phyloP scores from a whole-genome alignment of 768 basidiomycete species.

The Daedalea quercina region DNA sequence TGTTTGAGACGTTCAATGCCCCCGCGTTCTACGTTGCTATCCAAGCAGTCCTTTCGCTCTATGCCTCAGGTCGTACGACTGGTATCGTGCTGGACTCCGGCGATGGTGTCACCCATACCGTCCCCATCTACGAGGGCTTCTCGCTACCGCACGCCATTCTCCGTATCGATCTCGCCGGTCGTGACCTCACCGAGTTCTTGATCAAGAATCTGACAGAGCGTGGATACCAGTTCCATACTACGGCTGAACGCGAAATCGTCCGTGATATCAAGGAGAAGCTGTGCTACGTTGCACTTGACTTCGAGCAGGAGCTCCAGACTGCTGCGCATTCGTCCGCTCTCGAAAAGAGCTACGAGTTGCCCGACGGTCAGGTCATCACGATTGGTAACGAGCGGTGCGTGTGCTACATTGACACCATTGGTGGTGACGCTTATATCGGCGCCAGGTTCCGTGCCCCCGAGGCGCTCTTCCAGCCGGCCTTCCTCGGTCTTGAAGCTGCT shows the following conservation, averaged over 20 bases:
- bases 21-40: conserved; percentile 91
- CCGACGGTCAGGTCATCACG: conserved; percentile 62
- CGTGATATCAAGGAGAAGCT: conserved; percentile 79
- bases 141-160: conserved; percentile 63
- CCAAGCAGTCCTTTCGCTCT: conserved; percentile 82
- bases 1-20: conserved; percentile 94
- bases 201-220: conserved; percentile 52
- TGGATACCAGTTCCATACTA: conserved; percentile 58
- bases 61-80: conserved; percentile 65
- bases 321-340: conserved; percentile 58
- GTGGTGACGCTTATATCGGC: conserved; percentile 26
- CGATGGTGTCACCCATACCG: conserved; percentile 66
- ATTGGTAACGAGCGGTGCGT: conserved; percentile 81
- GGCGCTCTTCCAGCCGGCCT: conserved; percentile 88
- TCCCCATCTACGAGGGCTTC: conserved; percentile 72
- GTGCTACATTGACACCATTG: not conserved
- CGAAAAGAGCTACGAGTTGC: conserved; percentile 69
- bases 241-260: conserved; percentile 55
- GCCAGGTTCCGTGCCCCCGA: conserved; percentile 79
- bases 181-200: conserved; percentile 57
- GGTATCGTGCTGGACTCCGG: conserved; percentile 75
- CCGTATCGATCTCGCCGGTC: conserved; percentile 59
- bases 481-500: conserved; percentile 71
- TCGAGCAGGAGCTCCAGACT: conserved; percentile 68
- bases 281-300: conserved; percentile 68